These are phyloP conservation scores for Solanum virginianum DNA, from an alignment of 257 asterid species.

Conservation along the genomic window DNA sequence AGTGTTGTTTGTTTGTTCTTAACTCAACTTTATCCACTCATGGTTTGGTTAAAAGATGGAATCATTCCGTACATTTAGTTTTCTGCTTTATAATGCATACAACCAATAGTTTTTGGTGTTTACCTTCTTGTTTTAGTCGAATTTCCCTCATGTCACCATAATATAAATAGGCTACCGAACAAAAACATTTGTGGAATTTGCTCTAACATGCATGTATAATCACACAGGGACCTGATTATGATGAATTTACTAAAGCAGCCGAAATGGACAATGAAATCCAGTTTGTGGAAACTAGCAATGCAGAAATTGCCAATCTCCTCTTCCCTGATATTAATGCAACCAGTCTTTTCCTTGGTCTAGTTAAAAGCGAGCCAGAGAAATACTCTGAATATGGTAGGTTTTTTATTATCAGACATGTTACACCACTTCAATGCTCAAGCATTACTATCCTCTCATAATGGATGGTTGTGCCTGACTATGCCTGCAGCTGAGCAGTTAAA, in stretches of 20 bases:
- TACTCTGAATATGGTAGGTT: constrained; percentile 61
- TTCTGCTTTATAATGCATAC: not conserved
- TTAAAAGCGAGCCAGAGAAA: constrained; percentile 75
- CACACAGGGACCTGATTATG: constrained; percentile 68
- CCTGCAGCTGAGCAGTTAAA: not conserved
- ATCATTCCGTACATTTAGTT: not conserved
- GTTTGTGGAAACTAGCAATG: constrained; percentile 65
- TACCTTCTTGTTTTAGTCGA: not conserved
- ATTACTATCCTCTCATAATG: not conserved
- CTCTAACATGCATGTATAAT: not conserved
- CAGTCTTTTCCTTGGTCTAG: constrained; percentile 59
- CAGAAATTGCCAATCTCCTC: constrained; percentile 47
- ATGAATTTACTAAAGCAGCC: constrained; percentile 70
- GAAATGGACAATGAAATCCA: constrained; percentile 65
- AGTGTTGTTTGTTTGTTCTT: not conserved
- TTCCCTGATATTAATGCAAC: constrained; percentile 34
- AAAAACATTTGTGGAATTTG: not conserved
- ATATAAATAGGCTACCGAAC: not conserved
- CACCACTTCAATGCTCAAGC: not conserved
- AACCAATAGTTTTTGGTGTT: not conserved
- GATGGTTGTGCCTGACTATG: not conserved
- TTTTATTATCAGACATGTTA: not conserved
- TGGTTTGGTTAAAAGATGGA: not conserved
- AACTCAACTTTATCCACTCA: not conserved
- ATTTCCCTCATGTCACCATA: not conserved